Evolutionary conservation across 2,329 filamentous ascomycete species (phyloP).

Genomic region (Juglanconis oblonga): DNA sequence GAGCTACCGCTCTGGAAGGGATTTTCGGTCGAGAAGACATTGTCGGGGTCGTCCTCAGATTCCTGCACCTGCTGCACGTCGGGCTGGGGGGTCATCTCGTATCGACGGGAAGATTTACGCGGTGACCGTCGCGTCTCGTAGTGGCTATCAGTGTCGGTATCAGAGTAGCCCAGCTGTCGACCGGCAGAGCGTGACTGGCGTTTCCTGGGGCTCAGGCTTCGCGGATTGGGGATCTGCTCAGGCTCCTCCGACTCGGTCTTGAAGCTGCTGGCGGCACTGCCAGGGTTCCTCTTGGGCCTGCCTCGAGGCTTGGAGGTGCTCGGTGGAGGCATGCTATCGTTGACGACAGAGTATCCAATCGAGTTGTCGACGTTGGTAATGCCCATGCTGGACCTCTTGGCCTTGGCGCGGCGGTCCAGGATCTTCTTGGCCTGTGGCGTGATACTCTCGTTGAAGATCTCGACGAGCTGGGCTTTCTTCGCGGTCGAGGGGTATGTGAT

Average conservation of each 20-base stretch:
- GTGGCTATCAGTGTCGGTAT: slow-evolving; percentile 46
- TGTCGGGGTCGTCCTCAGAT: slow-evolving; percentile 52
- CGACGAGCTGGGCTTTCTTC: slow-evolving; percentile 86
- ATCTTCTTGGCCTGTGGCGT: slow-evolving; percentile 76
- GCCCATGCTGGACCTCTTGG: slow-evolving; percentile 82
- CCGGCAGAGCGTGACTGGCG: slow-evolving; percentile 53
- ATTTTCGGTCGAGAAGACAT: slow-evolving; percentile 83
- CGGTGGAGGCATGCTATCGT: slow-evolving; percentile 53
- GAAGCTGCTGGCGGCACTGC: slow-evolving; percentile 51
- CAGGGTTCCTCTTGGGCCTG: slow-evolving; percentile 47
- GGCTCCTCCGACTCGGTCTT: slow-evolving; percentile 49
- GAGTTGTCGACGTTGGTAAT: slow-evolving; percentile 70
- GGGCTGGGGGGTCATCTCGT: slow-evolving; percentile 36
- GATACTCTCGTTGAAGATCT: slow-evolving; percentile 77
- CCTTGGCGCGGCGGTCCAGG: slow-evolving; percentile 69
- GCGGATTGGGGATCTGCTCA: slow-evolving; percentile 33
- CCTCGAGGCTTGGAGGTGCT: slow-evolving; percentile 31
- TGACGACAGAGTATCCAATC: slow-evolving; percentile 60
- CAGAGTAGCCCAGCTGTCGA: slow-evolving; percentile 50
- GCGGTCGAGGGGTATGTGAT: slow-evolving; percentile 82
- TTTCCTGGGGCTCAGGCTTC: slow-evolving; percentile 49
- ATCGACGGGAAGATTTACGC: slow-evolving; percentile 13
- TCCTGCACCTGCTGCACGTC: slow-evolving; percentile 51
- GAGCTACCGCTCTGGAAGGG: slow-evolving; percentile 88
- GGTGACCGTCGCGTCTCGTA: slow-evolving; percentile 13